phyloP scores from a whole-genome alignment of 768 basidiomycete species.

The Tricholoma matsutake region DNA sequence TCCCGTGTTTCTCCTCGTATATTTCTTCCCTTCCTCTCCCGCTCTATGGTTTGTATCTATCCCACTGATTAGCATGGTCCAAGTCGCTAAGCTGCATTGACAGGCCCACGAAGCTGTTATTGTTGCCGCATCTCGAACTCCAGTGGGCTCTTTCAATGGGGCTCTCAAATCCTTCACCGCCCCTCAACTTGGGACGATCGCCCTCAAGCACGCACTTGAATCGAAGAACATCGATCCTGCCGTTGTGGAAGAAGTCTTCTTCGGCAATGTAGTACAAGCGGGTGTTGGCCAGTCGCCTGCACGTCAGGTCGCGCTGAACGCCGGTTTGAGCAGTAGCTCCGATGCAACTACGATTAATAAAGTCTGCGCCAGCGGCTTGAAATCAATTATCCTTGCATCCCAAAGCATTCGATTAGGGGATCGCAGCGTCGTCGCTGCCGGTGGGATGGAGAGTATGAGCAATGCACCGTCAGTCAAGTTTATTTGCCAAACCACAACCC shows the following conservation, averaged over 20 bases:
- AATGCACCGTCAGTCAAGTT: constrained; percentile 82
- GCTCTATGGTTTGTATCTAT: constrained; percentile 47
- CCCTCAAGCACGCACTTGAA: constrained; percentile 87
- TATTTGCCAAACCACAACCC: not conserved
- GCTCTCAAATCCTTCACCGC: constrained; percentile 85
- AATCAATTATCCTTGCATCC: constrained; percentile 90
- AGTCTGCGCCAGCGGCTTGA: constrained; percentile 97
- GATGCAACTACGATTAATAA: constrained; percentile 99
- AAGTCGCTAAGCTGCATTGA: constrained; percentile 3
- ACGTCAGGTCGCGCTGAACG: constrained; percentile 88
- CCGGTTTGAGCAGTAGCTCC: constrained; percentile 80
- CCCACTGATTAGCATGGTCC: constrained; percentile 1
- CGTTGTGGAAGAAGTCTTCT: constrained; percentile 91
- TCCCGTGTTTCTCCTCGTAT: constrained; percentile 36
- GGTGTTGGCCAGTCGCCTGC: constrained; percentile 98
- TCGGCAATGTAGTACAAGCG: constrained; percentile 97
- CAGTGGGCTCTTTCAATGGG: constrained; percentile 91
- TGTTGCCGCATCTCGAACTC: constrained; percentile 90
- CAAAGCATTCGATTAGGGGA: constrained; percentile 89
- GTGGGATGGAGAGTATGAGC: constrained; percentile 99
- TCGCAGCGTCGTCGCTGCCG: constrained; percentile 83
- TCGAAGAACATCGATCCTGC: constrained; percentile 78
- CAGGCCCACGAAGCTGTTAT: constrained; percentile 83
- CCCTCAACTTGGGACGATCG: constrained; percentile 84
- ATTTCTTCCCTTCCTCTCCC: constrained; percentile 35